phyloP scores from a whole-genome alignment of 31 red algal species.

The Pterothamnion heteromorphum region DNA sequence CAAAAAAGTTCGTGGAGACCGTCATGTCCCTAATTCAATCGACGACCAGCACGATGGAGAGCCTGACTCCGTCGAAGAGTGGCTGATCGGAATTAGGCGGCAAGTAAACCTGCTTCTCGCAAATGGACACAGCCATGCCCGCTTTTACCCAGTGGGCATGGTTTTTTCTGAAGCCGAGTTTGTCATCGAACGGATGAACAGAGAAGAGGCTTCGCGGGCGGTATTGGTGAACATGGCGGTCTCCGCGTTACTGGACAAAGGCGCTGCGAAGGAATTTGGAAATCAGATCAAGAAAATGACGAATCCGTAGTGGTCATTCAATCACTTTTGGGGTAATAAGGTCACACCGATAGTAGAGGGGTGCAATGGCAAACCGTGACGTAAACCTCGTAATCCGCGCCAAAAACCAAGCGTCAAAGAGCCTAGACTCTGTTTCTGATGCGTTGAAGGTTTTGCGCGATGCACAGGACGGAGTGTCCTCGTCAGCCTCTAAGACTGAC shows the following conservation, averaged over 20 bases:
- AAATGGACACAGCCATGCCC: neutral
- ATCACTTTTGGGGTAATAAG: no score
- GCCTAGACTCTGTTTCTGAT: neutral
- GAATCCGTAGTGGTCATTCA: no score
- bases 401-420: neutral
- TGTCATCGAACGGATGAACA: neutral
- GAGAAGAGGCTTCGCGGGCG: neutral
- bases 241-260: neutral
- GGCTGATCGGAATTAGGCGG: no score
- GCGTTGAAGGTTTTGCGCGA: neutral
- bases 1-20: neutral
- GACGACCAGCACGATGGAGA: neutral
- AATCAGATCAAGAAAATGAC: neutral
- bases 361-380: neutral
- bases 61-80: no score
- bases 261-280: neutral
- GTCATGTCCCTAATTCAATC: neutral
- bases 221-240: neutral
- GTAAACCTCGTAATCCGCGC: neutral
- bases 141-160: neutral
- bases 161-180: neutral
- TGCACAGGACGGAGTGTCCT: neutral
- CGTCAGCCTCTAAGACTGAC: neutral
- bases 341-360: no score
- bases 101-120: no score